Percentiles rank a stretch among this genome's conserved stretches.
Conservation (phyloP, 2,329 filamentous ascomycete species). For the Berkeleyomyces rouxiae region DNA sequence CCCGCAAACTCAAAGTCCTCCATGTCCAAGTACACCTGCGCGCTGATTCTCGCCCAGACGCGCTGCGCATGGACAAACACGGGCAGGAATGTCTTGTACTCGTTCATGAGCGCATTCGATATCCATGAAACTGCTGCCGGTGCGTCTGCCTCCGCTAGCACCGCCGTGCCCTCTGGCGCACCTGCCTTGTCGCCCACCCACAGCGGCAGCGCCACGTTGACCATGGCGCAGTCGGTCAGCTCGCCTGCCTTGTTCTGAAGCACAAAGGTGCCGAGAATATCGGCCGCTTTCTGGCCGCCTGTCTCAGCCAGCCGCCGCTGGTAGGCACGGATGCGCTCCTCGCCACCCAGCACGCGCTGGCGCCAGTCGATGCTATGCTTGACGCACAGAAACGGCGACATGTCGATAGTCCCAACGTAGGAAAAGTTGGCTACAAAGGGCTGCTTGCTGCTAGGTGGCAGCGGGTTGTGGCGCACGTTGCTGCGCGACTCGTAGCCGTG, state of each 20-base stretch:
- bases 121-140: constrained; percentile 40
- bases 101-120: constrained; percentile 31
- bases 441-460: constrained; percentile 32
- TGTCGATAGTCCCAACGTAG: constrained; percentile 61
- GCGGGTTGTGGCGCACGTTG: constrained; percentile 15
- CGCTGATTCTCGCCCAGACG: constrained; percentile 59
- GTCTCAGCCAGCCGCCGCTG: constrained; percentile 42
- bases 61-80: constrained; percentile 42
- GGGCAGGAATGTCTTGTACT: constrained; percentile 57
- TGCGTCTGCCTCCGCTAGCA: constrained; percentile 21
- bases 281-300: constrained; percentile 44
- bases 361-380: constrained; percentile 58
- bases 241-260: constrained; percentile 49
- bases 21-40: constrained; percentile 69
- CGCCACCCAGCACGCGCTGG: constrained; percentile 51
- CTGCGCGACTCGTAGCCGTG: constrained; percentile 50
- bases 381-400: constrained; percentile 53
- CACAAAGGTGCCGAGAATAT: constrained; percentile 50
- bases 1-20: constrained; percentile 61
- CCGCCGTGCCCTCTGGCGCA: constrained; percentile 17
- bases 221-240: constrained; percentile 50
- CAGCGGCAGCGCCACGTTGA: constrained; percentile 59
- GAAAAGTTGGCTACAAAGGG: constrained; percentile 56
- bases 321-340: constrained; percentile 51
- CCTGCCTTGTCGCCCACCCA: constrained; percentile 17